Percentiles rank a stretch among this genome's conserved stretches.
These are phyloP conservation scores for Xerocomus brunneocitrinus DNA, from an alignment of 768 basidiomycete species.

Conservation along the genomic window DNA sequence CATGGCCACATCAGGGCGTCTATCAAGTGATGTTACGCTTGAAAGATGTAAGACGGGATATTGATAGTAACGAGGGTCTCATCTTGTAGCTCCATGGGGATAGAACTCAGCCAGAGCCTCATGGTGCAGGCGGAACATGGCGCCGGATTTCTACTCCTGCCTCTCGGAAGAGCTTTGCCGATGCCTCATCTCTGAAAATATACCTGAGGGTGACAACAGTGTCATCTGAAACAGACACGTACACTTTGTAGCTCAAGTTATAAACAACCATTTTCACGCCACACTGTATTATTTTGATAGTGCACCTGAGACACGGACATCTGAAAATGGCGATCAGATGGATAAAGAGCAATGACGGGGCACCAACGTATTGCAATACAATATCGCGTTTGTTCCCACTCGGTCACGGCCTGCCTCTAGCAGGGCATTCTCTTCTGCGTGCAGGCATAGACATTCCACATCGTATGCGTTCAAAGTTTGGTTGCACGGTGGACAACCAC, in stretches of 20 bases:
- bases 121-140: constrained; percentile 44
- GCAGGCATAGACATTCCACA: constrained; percentile 87
- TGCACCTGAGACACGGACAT: constrained; percentile 97
- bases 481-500: constrained; percentile 84
- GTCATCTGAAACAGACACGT: constrained; percentile 27
- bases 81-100: constrained; percentile 16
- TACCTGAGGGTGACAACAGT: not conserved
- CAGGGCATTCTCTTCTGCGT: constrained; percentile 97
- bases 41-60: constrained; percentile 58
- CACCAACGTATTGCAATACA: constrained; percentile 97
- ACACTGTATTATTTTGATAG: constrained; percentile 95
- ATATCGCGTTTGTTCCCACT: constrained; percentile 72
- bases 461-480: constrained; percentile 42
- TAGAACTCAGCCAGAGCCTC: constrained; percentile 6
- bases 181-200: constrained; percentile 66
- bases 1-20: constrained; percentile 43
- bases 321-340: constrained; percentile 37
- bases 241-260: constrained; percentile 95
- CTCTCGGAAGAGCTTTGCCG: constrained; percentile 70
- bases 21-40: constrained; percentile 41
- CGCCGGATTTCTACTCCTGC: constrained; percentile 80
- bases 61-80: constrained; percentile 37
- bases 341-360: not conserved
- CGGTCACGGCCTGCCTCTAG: constrained; percentile 91
- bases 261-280: constrained; percentile 93